Evolutionary conservation across 345 rosid genomes (phyloP), one percentile per base, ranked within the genome.

Genomic region (Cochlearia excelsa): DNA sequence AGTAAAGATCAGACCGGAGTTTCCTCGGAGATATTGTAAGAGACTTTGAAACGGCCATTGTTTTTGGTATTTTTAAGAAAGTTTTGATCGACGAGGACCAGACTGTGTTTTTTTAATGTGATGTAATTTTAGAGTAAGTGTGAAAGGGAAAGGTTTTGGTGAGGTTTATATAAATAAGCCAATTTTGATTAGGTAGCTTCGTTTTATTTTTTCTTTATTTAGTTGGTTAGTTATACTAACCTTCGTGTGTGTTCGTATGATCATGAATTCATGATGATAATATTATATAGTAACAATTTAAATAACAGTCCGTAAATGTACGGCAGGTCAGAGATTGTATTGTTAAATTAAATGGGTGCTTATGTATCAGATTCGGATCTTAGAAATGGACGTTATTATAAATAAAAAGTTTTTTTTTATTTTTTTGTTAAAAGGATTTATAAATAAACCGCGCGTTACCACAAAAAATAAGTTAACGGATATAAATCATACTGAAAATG

Each of bases 1-100:
- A 82, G 68, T 84, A 84, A 1, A 90, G 81, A 68, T 87, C 97
- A 31, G 90, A 85, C 59, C 95, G 86, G 69, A 90, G 97, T 67
- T 78, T 84, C 51, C 88, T 79, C 0, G 90, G 97, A 50, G 97
- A 87, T 56, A 90, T 87, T 38, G 61, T 52, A 49, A 61, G 9
- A 16, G 78, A 66, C 34, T 75, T 70, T 9, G 84, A 77, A 45
- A 83, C 68, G 33, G 78, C 82, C 83, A 78, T 58, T 44, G 11
- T 3, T 51, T 54, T 7, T 31, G 26, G 37, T 37, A 33, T 2
- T 1, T 9, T 6, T 9, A 8, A 35, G 9, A 51, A 16, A 23
- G 10, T 16, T 41, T 44, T 54, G 31, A 44, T 64, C n/a, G 28
- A 44, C 26, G 7, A 4, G 40, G 40, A 37, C 51, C 67, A 61